These are phyloP conservation scores for Ambrosia trifida DNA, from an alignment of 129 eudicot genomes.

Conservation along the genomic window DNA sequence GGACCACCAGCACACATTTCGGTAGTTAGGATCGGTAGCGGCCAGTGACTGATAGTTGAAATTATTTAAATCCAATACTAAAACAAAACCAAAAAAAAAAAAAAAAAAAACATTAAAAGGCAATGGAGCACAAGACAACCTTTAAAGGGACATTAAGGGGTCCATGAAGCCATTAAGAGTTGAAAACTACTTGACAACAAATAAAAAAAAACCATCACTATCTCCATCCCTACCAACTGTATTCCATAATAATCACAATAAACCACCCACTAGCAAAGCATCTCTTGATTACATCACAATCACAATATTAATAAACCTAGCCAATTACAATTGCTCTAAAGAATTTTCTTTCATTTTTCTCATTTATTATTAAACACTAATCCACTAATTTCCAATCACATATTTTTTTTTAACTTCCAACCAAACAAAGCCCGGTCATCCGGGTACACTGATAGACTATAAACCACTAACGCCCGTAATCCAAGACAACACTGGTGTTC, in stretches of 20 bases:
- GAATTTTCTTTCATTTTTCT: neutral
- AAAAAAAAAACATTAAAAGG: constrained; percentile 1
- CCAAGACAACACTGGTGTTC: too few species aligned
- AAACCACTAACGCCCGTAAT: too few species aligned
- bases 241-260: constrained; percentile 25
- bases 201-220: constrained; percentile 21
- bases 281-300: constrained; percentile 8
- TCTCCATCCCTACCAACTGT: constrained; percentile 25
- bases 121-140: constrained; percentile 31
- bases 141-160: constrained; percentile 37
- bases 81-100: too few species aligned
- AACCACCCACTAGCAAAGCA: constrained; percentile 30
- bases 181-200: constrained; percentile 65
- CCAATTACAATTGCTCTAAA: constrained; percentile 18
- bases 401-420: too few species aligned
- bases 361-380: constrained; percentile 1
- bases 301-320: neutral
- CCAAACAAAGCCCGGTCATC: too few species aligned
- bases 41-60: too few species aligned
- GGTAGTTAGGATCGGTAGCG: too few species aligned
- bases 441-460: too few species aligned
- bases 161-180: constrained; percentile 32
- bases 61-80: too few species aligned
- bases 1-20: too few species aligned
- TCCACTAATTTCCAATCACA: neutral